Evolutionary conservation across 768 basidiomycete species (phyloP).

Genomic region (Suillus americanus): DNA sequence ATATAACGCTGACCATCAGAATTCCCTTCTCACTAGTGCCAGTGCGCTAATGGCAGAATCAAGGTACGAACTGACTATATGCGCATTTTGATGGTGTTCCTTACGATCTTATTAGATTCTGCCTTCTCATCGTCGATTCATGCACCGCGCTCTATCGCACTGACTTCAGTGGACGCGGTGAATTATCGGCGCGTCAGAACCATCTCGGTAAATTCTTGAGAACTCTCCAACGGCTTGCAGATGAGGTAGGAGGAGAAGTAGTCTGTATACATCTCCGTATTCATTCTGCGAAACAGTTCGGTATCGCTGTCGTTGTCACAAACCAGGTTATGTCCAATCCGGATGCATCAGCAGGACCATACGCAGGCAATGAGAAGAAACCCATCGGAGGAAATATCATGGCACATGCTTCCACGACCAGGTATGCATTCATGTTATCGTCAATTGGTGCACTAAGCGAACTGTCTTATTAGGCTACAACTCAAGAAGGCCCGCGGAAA

Average conservation of each 20-base stretch:
- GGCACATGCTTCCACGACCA: constrained; percentile 97
- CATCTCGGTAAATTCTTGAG: constrained; percentile 96
- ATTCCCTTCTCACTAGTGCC: constrained; percentile 83
- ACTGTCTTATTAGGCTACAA: constrained; percentile 57
- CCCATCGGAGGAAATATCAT: constrained; percentile 99
- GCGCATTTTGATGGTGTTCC: constrained; percentile 12
- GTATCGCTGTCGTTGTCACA: constrained; percentile 94
- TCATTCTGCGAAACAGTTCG: constrained; percentile 60
- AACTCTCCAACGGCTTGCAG: constrained; percentile 89
- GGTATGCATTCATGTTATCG: constrained; percentile 44
- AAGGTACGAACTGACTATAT: constrained; percentile 51
- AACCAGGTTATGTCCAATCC: constrained; percentile 99
- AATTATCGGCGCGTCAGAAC: constrained; percentile 91
- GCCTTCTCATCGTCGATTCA: constrained; percentile 94
- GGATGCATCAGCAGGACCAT: constrained; percentile 88
- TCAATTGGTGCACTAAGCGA: constrained; percentile 8
- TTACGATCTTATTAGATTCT: constrained; percentile 62
- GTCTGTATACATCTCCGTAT: constrained; percentile 6
- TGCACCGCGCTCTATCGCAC: constrained; percentile 94
- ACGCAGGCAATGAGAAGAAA: constrained; percentile 91
- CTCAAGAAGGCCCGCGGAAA: constrained; percentile 91
- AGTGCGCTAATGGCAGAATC: constrained; percentile 99
- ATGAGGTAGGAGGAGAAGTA: constrained; percentile 66
- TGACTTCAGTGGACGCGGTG: constrained; percentile 94
- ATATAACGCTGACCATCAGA: constrained; percentile 98